phyloP scores from a whole-genome alignment of 106 monocot genomes.

The Apostasia shenzhenica region DNA sequence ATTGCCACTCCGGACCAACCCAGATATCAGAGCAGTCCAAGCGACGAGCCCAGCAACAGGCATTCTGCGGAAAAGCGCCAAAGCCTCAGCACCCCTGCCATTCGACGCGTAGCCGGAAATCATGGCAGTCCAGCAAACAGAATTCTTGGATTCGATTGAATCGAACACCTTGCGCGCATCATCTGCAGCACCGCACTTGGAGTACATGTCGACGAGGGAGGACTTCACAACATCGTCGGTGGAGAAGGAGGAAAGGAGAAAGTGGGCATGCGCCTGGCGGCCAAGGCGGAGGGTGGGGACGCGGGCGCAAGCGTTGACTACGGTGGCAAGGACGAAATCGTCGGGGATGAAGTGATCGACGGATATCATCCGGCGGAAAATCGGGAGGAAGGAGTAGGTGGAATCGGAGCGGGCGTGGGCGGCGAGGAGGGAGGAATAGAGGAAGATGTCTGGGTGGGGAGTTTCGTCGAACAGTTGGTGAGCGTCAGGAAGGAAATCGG shows the following conservation, averaged over 20 bases:
- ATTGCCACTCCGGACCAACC: slow-evolving; percentile 49
- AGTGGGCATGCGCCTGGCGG: slow-evolving; percentile 53
- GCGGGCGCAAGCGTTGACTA: slow-evolving; percentile 46
- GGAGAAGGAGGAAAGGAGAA: slow-evolving; percentile 24
- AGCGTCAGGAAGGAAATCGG: slow-evolving; percentile 24
- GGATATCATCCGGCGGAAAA: slow-evolving; percentile 36
- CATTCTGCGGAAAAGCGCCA: slow-evolving; percentile 43
- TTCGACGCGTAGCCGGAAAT: slow-evolving; percentile 64
- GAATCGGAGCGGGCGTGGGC: slow-evolving; percentile 29
- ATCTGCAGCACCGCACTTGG: slow-evolving; percentile 31
- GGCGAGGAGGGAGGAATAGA: slow-evolving; percentile 49
- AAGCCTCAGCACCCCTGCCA: slow-evolving; percentile 30
- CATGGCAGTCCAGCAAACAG: slow-evolving; percentile 72
- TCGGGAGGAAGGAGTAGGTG: slow-evolving; percentile 25
- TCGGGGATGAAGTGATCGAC: slow-evolving; percentile 27
- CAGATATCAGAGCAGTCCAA: slow-evolving; percentile 84
- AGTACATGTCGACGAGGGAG: slow-evolving; percentile 79
- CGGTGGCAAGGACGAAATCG: slow-evolving; percentile 50
- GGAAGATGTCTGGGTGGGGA: slow-evolving; percentile 29
- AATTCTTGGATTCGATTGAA: slow-evolving; percentile 20
- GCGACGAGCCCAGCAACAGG: slow-evolving; percentile 29
- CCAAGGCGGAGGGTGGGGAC: slow-evolving; percentile 26
- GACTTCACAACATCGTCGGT: slow-evolving; percentile 57
- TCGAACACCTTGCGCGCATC: slow-evolving; percentile 79
- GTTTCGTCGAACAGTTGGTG: slow-evolving; percentile 52